Conservation (phyloP, 108 stramenopile species). For the Nannochloropsis salina region DNA sequence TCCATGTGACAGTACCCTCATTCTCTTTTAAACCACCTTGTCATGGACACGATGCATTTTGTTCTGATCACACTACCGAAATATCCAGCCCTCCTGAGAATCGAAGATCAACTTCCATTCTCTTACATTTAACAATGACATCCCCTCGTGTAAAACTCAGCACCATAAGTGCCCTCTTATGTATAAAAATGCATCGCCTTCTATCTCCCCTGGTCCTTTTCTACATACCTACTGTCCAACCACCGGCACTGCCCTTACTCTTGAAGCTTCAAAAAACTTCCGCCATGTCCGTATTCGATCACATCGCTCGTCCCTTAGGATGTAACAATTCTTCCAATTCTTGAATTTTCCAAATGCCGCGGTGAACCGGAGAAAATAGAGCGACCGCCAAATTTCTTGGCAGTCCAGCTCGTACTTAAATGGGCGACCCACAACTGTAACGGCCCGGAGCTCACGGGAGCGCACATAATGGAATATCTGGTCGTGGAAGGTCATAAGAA, state of each 20-base stretch:
- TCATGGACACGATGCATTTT: no score
- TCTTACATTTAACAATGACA: no score
- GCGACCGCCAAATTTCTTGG: neutral
- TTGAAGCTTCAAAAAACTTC: neutral
- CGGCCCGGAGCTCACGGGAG: neutral
- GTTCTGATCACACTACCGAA: no score
- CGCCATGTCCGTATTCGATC: conserved; percentile 9
- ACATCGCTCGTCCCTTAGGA: neutral
- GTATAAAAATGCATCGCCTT: neutral
- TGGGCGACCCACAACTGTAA: neutral
- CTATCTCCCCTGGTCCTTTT: neutral
- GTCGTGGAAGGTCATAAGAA: neutral
- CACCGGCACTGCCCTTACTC: neutral
- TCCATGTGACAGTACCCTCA: no score
- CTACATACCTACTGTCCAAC: neutral
- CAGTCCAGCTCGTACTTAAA: conserved; percentile 7
- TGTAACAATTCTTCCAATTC: conserved; percentile 20
- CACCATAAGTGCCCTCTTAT: no score
- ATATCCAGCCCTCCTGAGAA: no score
- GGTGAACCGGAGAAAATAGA: neutral
- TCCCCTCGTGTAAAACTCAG: no score
- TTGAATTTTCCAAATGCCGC: neutral
- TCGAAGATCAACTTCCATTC: no score
- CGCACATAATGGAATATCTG: neutral
- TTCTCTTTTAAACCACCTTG: no score